Evolutionary conservation across 495 filamentous ascomycete species (phyloP), one percentile per base, ranked within the genome.

Genomic region (Cercophora samala): DNA sequence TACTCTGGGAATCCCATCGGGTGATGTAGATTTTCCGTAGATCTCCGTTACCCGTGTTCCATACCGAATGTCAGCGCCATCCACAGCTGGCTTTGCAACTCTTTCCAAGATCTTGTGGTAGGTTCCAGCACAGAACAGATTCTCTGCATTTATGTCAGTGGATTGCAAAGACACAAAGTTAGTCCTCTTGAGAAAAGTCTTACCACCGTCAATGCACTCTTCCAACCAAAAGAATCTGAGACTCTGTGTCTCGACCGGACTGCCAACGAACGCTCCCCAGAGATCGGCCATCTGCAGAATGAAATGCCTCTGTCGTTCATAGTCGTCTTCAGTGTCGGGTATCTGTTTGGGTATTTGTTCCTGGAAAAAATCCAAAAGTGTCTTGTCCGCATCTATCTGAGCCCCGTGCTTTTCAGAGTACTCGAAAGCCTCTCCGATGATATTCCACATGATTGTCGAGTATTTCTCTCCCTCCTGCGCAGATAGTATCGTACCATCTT

Each of bases 151-250:
- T 3, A 26, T 58, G 21, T 22, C 25, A 71, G 58, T 68, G 70
- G n/a, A n/a, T 68, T 29, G 72, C 58, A 5, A 5, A 19, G 22
- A 8, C 32, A 52, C 23, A 3, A n/a, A 0, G 4, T 42, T 54
- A 21, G 26, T n/a, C n/a, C 37, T 1, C 23, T 18, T 18, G 2
- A 60, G n/a, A n/a, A 52, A 82, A 6, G 18, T 23, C 87, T 75
- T 76, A 91, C 91, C 89, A 59, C 93, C 93, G 72, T 96, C 93
- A 71, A 97, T 88, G 66, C 90, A 93, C 78, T 97, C 93, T 77
- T 99, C 95, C n/a, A 99, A 74, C 84, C 89, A 94, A 71, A 97
- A 96, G 78, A 92, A 97, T 74, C 90, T 95, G 64, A 99, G 73
- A 76, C 93, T 96, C 72, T 99, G 95, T 55, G 75, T 85, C 64